Evolutionary conservation across 768 basidiomycete genomes (phyloP).

Genomic region (Rhizopogon roseolus): DNA sequence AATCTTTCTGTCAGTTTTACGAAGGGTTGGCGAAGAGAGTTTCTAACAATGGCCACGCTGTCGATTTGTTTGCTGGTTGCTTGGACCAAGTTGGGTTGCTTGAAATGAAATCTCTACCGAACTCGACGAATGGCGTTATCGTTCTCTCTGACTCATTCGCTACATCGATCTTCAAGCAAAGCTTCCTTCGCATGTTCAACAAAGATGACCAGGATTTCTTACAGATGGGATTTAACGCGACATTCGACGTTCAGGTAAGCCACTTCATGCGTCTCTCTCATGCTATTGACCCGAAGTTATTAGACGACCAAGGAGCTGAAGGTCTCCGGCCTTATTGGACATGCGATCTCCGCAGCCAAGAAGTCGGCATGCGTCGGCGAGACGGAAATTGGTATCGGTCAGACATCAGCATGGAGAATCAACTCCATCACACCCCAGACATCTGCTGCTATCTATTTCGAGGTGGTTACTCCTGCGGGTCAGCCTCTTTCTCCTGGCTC

Average conservation of each 20-base stretch:
- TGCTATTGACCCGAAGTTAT: constrained; percentile 1
- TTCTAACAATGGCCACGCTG: constrained; percentile 90
- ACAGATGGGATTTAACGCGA: constrained; percentile 98
- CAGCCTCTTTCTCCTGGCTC: constrained; percentile 87
- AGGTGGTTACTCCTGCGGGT: constrained; percentile 96
- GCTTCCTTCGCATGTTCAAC: constrained; percentile 86
- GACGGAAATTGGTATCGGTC: constrained; percentile 98
- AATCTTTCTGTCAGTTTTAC: constrained; percentile 65
- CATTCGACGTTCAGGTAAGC: constrained; percentile 91
- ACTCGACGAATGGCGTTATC: constrained; percentile 95
- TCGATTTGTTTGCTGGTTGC: constrained; percentile 96
- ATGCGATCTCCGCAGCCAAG: constrained; percentile 95
- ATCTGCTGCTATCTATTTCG: constrained; percentile 92
- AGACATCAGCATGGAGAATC: constrained; percentile 98
- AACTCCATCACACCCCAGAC: constrained; percentile 86
- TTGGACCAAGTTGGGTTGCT: constrained; percentile 95
- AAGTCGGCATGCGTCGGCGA: constrained; percentile 96
- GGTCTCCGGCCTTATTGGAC: constrained; percentile 96
- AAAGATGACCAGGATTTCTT: constrained; percentile 92
- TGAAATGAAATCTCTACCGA: constrained; percentile 95
- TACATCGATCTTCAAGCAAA: constrained; percentile 98
- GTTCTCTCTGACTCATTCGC: constrained; percentile 96
- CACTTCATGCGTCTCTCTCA: background rate
- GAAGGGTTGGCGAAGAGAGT: constrained; percentile 90
- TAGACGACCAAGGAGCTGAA: constrained; percentile 98